Base-by-base conservation (phyloP, 768 basidiomycete genomes). In the Termitomyces sp. region DNA sequence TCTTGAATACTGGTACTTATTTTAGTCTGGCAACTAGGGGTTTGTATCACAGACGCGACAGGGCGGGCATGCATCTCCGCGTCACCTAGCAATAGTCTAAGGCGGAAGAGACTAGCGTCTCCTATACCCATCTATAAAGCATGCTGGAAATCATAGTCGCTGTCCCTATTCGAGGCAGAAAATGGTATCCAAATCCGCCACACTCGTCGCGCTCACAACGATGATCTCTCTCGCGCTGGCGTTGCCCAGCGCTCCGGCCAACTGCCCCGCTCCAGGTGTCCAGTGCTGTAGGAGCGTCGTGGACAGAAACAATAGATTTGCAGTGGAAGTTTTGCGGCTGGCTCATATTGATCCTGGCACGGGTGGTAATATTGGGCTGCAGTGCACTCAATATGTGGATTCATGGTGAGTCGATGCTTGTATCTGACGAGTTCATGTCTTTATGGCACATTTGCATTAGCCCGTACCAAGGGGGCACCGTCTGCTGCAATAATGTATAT, bases 401-500 rank as follows among this genome's bases (percentile, higher is more conserved):
- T 28, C 57, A 41, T 58, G 57, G 57, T 48, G 35, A 49, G 52
- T 48, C 0, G 13, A 43, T n/a, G 24, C 16, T 32, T 16, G 30
- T 30, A 6, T 16, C n/a, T 22, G 7, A 1, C 18, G 14, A 9
- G 3, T 46, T 14, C 16, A 20, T 18, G 44, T 43, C 9, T 44
- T 54, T 5, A 48, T 35, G 10, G 0, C 11, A 26, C 5, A 8
- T 13, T 10, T 54, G 57, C 5, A 8, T 13, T 10, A 58, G 57
- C 20, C 57, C 47, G 8, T 48, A 54, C 22, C n/a, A 26, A 16
- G 48, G 47, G 9, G 57, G 57, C 8, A 30, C 33, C 20, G 57
- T 58, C 2, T 58, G 57, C 38, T 58, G 57, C 38, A 54, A 58
- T 11, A 24, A 54, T 24, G 52, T 54, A 20, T 58, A 58, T 28